Evolutionary conservation across 495 filamentous ascomycete genomes (phyloP), one percentile per base, ranked within the genome.

Genomic region (Sporormia fimetaria): DNA sequence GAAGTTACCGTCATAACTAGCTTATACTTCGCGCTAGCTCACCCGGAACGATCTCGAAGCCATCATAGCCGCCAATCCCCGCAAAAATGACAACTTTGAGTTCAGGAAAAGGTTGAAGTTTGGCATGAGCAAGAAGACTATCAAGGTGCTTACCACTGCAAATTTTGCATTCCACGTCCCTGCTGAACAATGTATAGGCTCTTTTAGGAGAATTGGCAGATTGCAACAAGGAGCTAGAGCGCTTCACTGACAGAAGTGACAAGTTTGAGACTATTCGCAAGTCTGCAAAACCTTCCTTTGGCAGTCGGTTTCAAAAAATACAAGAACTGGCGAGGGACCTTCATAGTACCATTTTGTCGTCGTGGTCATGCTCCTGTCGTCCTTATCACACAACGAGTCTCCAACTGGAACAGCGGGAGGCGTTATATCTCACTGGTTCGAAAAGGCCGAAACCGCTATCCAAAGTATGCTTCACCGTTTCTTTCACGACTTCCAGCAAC

Each of bases 181-280:
- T n/a, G n/a, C n/a, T n/a, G n/a, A n/a, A n/a, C n/a, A n/a, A n/a
- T n/a, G n/a, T n/a, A n/a, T n/a, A n/a, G n/a, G 40, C 8, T 4
- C 33, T 55, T 5, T 29, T 55, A 11, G 47, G 47, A 21, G 42
- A 55, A 29, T 34, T 55, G 15, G 47, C 47, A 33, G 47, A 51
- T 17, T 55, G 47, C 37, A 51, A 50, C 33, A 55, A 55, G 35
- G 47, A 55, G 22, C 24, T 55, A 21, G 51, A 55, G 26, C 47
- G 51, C 17, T 55, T 51, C 14, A 44, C 51, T 2, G 51, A 51
- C 25, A 30, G 38, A n/a, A 47, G 42, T 21, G 51, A 55, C 30
- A 55, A 47, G 47, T 28, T 55, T 16, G 51, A 55, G 27, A 46
- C 42, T 1, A 28, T 26, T 15, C 33, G 51, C 16, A 54, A 46